Percentiles rank a stretch among this genome's conserved stretches.
These are phyloP conservation scores for Heracleum sosnowskyi DNA, from an alignment of 129 eudicot genomes.

Conservation along the genomic window DNA sequence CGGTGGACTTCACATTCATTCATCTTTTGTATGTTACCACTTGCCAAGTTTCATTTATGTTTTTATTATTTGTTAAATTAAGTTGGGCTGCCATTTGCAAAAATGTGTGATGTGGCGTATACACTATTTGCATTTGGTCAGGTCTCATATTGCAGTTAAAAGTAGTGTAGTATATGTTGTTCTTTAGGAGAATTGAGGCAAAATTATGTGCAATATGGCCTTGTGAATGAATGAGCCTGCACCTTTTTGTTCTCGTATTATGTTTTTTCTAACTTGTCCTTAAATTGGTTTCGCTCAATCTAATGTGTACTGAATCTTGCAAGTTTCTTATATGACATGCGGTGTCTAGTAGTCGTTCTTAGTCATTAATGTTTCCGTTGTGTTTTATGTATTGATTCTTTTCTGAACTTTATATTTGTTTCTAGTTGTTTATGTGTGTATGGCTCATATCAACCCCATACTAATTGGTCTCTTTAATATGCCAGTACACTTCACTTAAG, in stretches of 20 bases:
- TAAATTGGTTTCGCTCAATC: too few species aligned
- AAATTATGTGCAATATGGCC: not conserved
- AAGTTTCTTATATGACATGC: too few species aligned
- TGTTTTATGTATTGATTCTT: not conserved
- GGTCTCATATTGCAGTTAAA: too few species aligned
- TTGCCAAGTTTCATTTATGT: not conserved
- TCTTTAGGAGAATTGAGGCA: not conserved
- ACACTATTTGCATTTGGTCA: not conserved
- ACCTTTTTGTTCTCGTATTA: not conserved
- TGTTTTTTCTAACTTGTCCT: not conserved
- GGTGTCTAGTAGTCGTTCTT: too few species aligned
- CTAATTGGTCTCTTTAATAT: not conserved
- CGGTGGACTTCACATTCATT: not conserved
- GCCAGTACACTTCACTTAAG: constrained; percentile 75
- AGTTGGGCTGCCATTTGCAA: not conserved
- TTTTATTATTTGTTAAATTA: not conserved
- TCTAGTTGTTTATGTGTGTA: not conserved
- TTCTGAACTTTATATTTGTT: not conserved
- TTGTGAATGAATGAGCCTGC: not conserved
- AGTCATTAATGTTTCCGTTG: too few species aligned
- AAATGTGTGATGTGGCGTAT: not conserved
- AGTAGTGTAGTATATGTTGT: not conserved
- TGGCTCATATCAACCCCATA: not conserved
- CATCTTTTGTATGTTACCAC: not conserved
- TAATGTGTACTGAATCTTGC: too few species aligned